Evolutionary conservation across 2,329 filamentous ascomycete species (phyloP).

Genomic region (Rutstroemia sydowiana): DNA sequence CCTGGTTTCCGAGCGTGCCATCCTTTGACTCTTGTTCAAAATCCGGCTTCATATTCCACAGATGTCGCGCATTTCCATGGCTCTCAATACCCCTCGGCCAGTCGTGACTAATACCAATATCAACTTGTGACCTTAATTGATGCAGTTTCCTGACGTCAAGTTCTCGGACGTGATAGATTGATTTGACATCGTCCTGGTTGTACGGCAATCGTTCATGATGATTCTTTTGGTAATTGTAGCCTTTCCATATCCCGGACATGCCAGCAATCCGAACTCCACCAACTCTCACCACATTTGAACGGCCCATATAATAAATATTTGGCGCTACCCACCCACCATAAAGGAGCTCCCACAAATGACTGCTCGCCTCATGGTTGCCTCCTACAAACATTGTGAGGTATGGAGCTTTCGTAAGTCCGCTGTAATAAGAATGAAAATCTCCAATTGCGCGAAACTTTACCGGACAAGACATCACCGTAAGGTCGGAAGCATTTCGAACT

Average conservation of each 20-base stretch:
- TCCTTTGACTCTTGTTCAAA: conserved; percentile 70
- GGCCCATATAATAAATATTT: conserved; percentile 95
- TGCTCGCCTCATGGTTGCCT: conserved; percentile 92
- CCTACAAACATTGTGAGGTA: conserved; percentile 89
- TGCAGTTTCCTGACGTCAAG: conserved; percentile 86
- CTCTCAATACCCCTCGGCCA: conserved; percentile 84
- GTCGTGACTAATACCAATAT: conserved; percentile 89
- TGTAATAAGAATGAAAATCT: conserved; percentile 94
- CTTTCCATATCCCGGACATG: conserved; percentile 93
- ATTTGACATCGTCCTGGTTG: conserved; percentile 64
- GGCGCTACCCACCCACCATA: conserved; percentile 96
- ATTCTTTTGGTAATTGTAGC: conserved; percentile 73
- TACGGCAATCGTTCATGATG: conserved; percentile 87
- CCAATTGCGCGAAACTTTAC: conserved; percentile 80
- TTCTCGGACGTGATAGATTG: conserved; percentile 85
- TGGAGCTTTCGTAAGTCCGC: conserved; percentile 66
- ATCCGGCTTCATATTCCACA: conserved; percentile 68
- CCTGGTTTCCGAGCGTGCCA: conserved; percentile 70
- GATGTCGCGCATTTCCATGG: conserved; percentile 57
- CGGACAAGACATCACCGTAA: conserved; percentile 84
- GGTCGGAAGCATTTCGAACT: conserved; percentile 78
- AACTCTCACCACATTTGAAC: conserved; percentile 78
- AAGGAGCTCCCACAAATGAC: conserved; percentile 84
- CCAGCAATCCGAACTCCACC: conserved; percentile 83
- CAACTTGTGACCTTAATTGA: conserved; percentile 77